Base-by-base conservation (phyloP, 2,329 filamentous ascomycete species). In the Penicillium concentricum region DNA sequence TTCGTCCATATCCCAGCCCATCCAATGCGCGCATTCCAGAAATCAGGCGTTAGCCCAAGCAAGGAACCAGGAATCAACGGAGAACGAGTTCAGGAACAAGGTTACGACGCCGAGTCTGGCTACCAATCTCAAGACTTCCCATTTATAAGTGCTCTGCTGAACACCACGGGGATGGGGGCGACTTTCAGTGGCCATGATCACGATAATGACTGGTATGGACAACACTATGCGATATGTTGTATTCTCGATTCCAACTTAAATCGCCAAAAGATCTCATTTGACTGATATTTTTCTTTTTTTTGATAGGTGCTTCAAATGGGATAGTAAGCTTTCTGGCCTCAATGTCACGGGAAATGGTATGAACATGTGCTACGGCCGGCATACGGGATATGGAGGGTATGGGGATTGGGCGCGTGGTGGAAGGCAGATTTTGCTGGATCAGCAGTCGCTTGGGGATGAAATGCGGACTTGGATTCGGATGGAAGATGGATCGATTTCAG, bases 381-480 rank as follows among this genome's bases (percentile, higher is more conserved):
- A 87, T 62, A 82, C 84, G 0, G 87, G 88, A 0, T 90, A 90
- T 54, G 88, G 87, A 0, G 87, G 88, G 0, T 90, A 90, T 62
- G 85, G 86, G 0, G 77, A 78, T 44, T 88, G 83, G 83, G 80
- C 81, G 10, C 81, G 87, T 0, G 87, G 87, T 1, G 79, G 80
- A 5, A 76, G 85, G 1, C 82, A 87, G 62, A 72, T 88, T 13
- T 62, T 78, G 2, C 61, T 87, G 1, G 72, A 78, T 2, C 74
- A 82, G 39, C 67, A 74, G 1, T 70, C 70, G 22, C 65, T 84
- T 16, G 64, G 65, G 61, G 62, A 73, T 20, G 77, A 78, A 37
- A 71, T 84, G 0, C 78, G 85, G 34, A 87, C 84, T 0, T 88
- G 84, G 80, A 82, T 87, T 37, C 77, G 84, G 2, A 73, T 88